Conservation (phyloP, 345 rosid species). For the Psidium friedrichsthalianum region DNA sequence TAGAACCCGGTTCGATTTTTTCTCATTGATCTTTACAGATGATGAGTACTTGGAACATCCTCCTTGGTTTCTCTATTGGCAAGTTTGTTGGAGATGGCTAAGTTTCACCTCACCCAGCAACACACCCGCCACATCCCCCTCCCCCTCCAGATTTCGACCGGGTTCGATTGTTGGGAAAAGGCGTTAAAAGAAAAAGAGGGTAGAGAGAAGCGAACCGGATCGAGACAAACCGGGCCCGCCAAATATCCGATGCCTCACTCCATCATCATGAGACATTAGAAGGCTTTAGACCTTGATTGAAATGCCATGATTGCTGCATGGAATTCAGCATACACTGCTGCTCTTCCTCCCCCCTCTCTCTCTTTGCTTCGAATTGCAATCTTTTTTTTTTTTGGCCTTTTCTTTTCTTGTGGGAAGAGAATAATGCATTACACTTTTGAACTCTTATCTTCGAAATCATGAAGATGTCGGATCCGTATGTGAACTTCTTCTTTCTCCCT, state of each 20-base stretch:
- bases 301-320: constrained; percentile 80
- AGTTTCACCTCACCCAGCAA: constrained; percentile 11
- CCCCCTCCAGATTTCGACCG: neutral
- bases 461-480: constrained; percentile 35
- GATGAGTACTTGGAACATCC: neutral
- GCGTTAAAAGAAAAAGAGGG: neutral
- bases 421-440: constrained; percentile 42
- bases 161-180: neutral
- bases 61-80: neutral
- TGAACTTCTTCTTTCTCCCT: neutral
- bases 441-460: constrained; percentile 20
- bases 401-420: neutral
- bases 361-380: constrained; percentile 32
- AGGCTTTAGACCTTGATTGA: constrained; percentile 55
- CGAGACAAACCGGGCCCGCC: constrained; percentile 42
- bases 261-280: constrained; percentile 52
- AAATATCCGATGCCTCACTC: constrained; percentile 63
- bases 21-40: neutral
- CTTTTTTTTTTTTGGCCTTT: neutral
- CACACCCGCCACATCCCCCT: neutral
- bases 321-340: constrained; percentile 45
- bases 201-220: neutral
- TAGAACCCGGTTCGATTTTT: neutral
- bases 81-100: constrained; percentile 33
- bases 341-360: neutral